phyloP scores from a whole-genome alignment of 2,329 filamentous ascomycete genomes.

The Colletotrichum sp. region DNA sequence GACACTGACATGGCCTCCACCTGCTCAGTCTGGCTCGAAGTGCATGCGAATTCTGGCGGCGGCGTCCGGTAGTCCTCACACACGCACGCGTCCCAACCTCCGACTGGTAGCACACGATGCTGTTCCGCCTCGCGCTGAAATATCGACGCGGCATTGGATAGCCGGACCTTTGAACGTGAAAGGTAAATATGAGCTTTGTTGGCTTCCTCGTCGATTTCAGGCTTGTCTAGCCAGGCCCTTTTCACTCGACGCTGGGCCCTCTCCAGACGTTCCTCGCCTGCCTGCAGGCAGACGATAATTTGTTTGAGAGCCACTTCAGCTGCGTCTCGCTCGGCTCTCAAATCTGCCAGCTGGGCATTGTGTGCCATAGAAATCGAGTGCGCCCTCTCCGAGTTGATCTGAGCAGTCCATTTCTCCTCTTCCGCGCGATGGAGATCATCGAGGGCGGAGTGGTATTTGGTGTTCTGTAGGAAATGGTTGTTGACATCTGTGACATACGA shows the following conservation, averaged over 20 bases:
- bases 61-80: neutral
- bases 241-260: accelerated
- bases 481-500: neutral
- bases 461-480: neutral
- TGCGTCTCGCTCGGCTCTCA: neutral
- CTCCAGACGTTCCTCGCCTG: neutral
- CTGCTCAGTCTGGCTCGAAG: neutral
- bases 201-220: neutral
- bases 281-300: neutral
- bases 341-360: neutral
- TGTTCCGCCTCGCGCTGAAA: neutral
- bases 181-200: accelerated
- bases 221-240: accelerated
- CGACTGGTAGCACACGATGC: neutral
- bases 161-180: neutral
- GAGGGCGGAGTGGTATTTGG: neutral
- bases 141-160: neutral
- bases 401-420: neutral
- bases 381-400: accelerated
- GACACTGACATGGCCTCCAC: neutral
- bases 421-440: neutral
- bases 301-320: neutral
- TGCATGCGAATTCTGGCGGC: neutral
- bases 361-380: neutral
- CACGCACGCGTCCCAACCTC: neutral